Base-by-base conservation (phyloP, 164 flowering plant species). In the Vitis amurensis region DNA sequence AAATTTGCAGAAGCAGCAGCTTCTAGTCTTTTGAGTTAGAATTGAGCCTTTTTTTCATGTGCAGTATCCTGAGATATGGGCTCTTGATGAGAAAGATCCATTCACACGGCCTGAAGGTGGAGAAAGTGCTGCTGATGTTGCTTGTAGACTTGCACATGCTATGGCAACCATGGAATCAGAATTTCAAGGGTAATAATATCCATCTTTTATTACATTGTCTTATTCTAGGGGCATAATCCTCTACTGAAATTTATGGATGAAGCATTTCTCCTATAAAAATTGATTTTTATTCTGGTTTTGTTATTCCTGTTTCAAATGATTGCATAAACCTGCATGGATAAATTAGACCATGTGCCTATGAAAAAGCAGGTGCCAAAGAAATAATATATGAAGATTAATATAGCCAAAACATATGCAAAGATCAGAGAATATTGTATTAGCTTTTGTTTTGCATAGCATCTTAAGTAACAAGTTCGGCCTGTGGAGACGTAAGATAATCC, bases 21-120 rank as follows among this genome's bases (percentile, higher is more conserved):
- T 37, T 37, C 44, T 37, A 37, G 7, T 37, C 8, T 37, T 37
- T 37, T 37, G 44, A 37, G 44, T 37, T 37, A 37, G 44, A 37
- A 2, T 4, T 37, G 44, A 37, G 44, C 5, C 44, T 37, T 37
- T 27, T 14, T 16, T 55, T 27, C 11, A 14, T 58, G 44, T 55
- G 73, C 81, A 95, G 98, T 93, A 93, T 79, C 0, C 85, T 44
- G 97, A 91, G 57, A 93, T 93, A 77, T 95, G 99, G 99, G 94
- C 80, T 16, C 87, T 90, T 71, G 99, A 95, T 84, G 97, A 80
- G 76, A 87, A 90, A 62, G 91, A 93, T 84, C 97, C 99, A 17
- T 86, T 89, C 67, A 50, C 77, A 84, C 71, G 55, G 63, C 88
- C 97, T 50, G 94, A 89, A 77, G 96, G 99, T 71, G 99, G 99